A percentile compares a stretch with the other conserved stretches of the same genome.
phyloP scores from a whole-genome alignment of 2,329 filamentous ascomycete genomes.

The Fusarium proliferatum region DNA sequence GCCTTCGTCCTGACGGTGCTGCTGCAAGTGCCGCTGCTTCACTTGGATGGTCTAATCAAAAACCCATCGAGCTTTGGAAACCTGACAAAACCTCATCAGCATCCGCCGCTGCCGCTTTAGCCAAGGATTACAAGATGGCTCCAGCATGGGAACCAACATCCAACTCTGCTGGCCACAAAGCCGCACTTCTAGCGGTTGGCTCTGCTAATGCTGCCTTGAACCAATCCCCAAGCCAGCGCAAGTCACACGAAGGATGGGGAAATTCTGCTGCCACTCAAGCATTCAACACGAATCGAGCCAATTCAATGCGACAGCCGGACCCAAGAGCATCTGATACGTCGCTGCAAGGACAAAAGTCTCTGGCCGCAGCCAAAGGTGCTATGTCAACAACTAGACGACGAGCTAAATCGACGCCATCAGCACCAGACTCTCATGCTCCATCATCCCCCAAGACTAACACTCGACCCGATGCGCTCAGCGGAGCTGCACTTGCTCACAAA shows the following conservation, averaged over 20 bases:
- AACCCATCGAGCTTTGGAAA: conserved; percentile 73
- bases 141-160: conserved; percentile 71
- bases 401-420: conserved; percentile 71
- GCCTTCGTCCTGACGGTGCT: conserved; percentile 65
- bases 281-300: conserved; percentile 57
- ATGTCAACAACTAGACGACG: conserved; percentile 71
- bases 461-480: conserved; percentile 76
- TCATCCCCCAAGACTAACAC: conserved; percentile 51
- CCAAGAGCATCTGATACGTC: conserved; percentile 48
- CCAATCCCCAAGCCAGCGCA: conserved; percentile 30
- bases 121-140: conserved; percentile 56
- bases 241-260: conserved; percentile 60
- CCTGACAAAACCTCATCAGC: conserved; percentile 67
- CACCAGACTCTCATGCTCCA: conserved; percentile 34
- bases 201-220: conserved; percentile 51
- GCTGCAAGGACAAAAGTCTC: conserved; percentile 71
- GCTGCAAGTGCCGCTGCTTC: conserved; percentile 81
- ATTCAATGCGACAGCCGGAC: conserved; percentile 42
- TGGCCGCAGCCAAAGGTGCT: conserved; percentile 82
- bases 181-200: conserved; percentile 73
- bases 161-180: conserved; percentile 76
- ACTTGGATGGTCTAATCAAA: conserved; percentile 78
- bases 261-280: conserved; percentile 77
- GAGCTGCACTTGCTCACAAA: conserved; percentile 75
- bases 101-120: conserved; percentile 56